Evolutionary conservation across 2,329 filamentous ascomycete genomes (phyloP).

Genomic region (Aspergillus pseudoglaucus): DNA sequence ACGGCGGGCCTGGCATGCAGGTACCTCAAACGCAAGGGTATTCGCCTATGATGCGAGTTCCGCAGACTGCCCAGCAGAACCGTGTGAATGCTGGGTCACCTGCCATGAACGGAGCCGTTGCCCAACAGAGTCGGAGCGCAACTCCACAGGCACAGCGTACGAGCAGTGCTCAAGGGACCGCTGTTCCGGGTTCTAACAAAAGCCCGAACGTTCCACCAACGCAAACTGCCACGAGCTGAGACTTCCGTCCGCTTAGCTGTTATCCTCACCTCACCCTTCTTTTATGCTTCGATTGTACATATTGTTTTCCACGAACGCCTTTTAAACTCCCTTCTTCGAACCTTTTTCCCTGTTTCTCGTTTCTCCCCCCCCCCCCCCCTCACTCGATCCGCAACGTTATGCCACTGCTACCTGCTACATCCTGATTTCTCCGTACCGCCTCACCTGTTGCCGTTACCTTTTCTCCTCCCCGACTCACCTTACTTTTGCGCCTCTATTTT

Average conservation of each 20-base stretch:
- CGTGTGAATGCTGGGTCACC: constrained; percentile 36
- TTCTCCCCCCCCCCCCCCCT: too few relatives aligned
- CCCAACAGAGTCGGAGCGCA: constrained; percentile 38
- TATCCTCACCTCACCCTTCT: background rate
- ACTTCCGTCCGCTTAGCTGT: background rate
- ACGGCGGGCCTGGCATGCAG: constrained; percentile 34
- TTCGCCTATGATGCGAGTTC: constrained; percentile 48
- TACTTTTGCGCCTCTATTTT: constrained; percentile 1
- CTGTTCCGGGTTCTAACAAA: constrained; percentile 31
- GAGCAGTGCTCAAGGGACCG: constrained; percentile 36
- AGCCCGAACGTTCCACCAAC: constrained; percentile 38
- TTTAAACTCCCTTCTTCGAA: background rate
- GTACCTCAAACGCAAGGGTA: constrained; percentile 45
- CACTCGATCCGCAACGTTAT: constrained; percentile 1
- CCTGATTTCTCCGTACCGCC: background rate
- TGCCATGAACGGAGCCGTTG: constrained; percentile 39
- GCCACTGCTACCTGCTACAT: background rate
- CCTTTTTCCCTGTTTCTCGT: background rate
- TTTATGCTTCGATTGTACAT: constrained; percentile 27
- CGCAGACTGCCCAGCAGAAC: constrained; percentile 41
- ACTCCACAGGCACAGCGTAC: constrained; percentile 43
- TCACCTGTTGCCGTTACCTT: background rate
- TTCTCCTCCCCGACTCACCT: background rate
- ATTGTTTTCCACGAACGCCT: constrained; percentile 11
- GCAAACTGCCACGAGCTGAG: constrained; percentile 33